Evolutionary conservation across 352 stramenopile genomes (phyloP), one percentile per base, ranked within the genome.

Genomic region (Lagenidium giganteum): DNA sequence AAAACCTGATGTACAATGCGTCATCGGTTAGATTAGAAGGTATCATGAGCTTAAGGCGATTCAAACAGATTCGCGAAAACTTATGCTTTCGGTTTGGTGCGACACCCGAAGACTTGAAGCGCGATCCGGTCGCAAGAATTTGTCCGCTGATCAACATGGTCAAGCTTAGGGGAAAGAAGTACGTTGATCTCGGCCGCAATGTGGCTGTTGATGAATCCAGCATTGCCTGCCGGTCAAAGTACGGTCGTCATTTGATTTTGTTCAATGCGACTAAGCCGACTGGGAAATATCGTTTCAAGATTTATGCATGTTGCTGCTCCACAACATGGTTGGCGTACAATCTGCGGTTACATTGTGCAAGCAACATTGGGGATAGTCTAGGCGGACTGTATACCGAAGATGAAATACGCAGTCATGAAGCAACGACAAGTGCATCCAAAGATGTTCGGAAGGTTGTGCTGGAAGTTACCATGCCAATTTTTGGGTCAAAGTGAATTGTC

Each of bases 281-380:
- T 12, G 57, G 61, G 3, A 64, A 65, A 30, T 63, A 61, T 26
- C 57, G 67, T 21, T 72, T 72, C 41, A 42, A 54, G 8, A 46
- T 72, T 8, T 67, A 65, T 36, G 51, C 54, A 34, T 28, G 51
- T 4, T 67, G 53, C 23, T 67, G 62, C 16, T 21, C 62, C 1
- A 67, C 50, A 4, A 36, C 57, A 9, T 67, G 61, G 49, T 44
- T 67, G 13, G 36, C 43, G 9, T 23, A 67, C 8, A 60, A 38
- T 25, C 67, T 59, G 48, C 54, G 49, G 16, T 25, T 67, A 1
- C 61, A 67, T 24, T 57, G 62, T 17, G 24, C 24, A 0, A 64
- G 50, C 33, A 35, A 51, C 31, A 31, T 68, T 12, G 27, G 57
- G 5, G 43, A 65, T 16, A 43, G 51, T 12, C 20, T 59, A 7